A percentile compares a stretch with the other conserved stretches of the same genome.
Evolutionary conservation across 139 green algal genomes (phyloP).

Genomic region (Pseudopediastrum boryanum): DNA sequence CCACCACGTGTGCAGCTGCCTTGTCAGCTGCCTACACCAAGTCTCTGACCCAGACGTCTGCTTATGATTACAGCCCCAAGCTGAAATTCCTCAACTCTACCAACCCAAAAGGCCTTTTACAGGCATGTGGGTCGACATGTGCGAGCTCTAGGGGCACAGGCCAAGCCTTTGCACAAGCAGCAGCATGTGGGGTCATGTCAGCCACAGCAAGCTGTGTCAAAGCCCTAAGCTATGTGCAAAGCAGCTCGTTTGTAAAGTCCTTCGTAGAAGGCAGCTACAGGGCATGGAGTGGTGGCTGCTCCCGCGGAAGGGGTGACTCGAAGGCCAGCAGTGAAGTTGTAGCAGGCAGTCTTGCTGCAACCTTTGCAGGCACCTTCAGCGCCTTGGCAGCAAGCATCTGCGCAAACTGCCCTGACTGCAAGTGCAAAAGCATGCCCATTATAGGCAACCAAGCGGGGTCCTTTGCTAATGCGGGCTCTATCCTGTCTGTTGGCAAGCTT

Average conservation of each 20-base stretch:
- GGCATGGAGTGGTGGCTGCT: conserved; percentile 27
- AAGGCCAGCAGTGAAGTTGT: conserved; percentile 7
- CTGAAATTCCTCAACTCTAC: background rate
- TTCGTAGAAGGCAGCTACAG: conserved; percentile 19
- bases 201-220: conserved; percentile 32
- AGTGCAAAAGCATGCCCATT: conserved; percentile 27
- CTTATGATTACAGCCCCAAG: conserved; percentile 5
- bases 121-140: conserved; percentile 23
- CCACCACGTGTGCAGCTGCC: conserved; percentile 11
- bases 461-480: conserved; percentile 28
- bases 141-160: conserved; percentile 27
- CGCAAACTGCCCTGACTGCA: conserved; percentile 34
- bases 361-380: conserved; percentile 16
- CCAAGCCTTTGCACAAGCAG: conserved; percentile 37
- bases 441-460: conserved; percentile 12
- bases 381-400: conserved; percentile 21
- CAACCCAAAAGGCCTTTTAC: background rate
- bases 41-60: background rate
- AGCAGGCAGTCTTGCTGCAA: conserved; percentile 15
- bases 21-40: conserved; percentile 29
- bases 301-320: background rate
- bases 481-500: background rate
- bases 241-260: conserved; percentile 4
- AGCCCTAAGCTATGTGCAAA: conserved; percentile 16
- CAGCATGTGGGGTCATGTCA: conserved; percentile 15